Conservation (phyloP, 2,329 filamentous ascomycete species). For the Verticillium alfalfae region DNA sequence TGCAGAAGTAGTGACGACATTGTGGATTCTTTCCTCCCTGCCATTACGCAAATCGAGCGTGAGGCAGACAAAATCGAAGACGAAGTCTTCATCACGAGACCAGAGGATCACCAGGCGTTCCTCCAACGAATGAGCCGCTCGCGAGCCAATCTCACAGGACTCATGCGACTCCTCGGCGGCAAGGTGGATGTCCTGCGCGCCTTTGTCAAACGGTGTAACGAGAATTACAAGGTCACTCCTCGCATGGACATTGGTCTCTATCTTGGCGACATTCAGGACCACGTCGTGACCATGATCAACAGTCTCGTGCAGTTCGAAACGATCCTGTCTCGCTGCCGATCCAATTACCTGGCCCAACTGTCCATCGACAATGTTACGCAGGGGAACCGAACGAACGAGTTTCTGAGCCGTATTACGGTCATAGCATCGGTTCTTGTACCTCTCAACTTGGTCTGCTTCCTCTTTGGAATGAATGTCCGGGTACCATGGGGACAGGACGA, state of each 20-base stretch:
- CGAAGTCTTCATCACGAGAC: conserved; percentile 84
- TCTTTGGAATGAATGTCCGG: conserved; percentile 82
- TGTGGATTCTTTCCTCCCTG: conserved; percentile 88
- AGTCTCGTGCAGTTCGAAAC: conserved; percentile 96
- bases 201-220: conserved; percentile 98
- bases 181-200: conserved; percentile 98
- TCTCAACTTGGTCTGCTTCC: conserved; percentile 82
- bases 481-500: conserved; percentile 58
- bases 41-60: conserved; percentile 79
- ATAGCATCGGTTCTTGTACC: conserved; percentile 94
- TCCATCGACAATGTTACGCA: conserved; percentile 87
- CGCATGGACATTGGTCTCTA: conserved; percentile 96
- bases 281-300: conserved; percentile 98
- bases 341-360: conserved; percentile 93
- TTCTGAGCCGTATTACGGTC: conserved; percentile 91
- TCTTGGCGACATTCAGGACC: conserved; percentile 95
- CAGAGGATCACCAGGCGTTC: conserved; percentile 83
- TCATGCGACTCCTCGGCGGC: conserved; percentile 88
- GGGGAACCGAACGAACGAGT: conserved; percentile 81
- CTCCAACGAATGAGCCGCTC: conserved; percentile 83
- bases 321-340: conserved; percentile 89
- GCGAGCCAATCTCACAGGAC: conserved; percentile 88
- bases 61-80: conserved; percentile 94
- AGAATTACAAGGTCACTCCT: conserved; percentile 91
- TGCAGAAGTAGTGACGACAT: conserved; percentile 72